These are phyloP conservation scores for Umbellularia californica DNA, from an alignment of 164 flowering plant genomes.

Conservation along the genomic window DNA sequence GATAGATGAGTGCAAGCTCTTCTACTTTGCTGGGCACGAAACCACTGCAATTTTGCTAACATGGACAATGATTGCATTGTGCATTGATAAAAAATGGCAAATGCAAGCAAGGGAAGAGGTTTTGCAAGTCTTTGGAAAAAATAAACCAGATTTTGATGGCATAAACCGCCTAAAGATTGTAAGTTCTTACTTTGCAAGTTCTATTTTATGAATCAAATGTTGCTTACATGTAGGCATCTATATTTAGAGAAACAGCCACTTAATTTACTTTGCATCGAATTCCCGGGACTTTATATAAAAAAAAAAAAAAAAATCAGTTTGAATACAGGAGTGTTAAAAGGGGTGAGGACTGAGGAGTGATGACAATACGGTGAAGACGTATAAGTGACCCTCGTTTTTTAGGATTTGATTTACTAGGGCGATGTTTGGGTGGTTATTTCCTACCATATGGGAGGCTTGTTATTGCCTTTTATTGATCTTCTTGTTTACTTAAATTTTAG, in stretches of 20 bases:
- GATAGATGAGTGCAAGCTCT: slow-evolving; percentile 10
- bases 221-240: neutral
- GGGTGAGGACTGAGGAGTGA: too few species aligned
- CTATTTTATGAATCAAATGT: too few species aligned
- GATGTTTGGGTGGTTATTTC: too few species aligned
- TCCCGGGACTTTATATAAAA: too few species aligned
- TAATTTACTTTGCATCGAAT: neutral
- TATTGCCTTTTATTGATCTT: neutral
- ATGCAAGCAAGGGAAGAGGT: slow-evolving; percentile 13
- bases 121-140: slow-evolving; percentile 5
- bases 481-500: too few species aligned
- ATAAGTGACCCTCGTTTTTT: neutral
- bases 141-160: slow-evolving; percentile 7
- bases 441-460: too few species aligned
- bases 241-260: too few species aligned
- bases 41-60: slow-evolving; percentile 3
- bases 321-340: too few species aligned
- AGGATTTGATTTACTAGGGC: neutral
- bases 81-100: slow-evolving; percentile 11
- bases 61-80: slow-evolving; percentile 6
- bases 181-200: neutral
- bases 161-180: slow-evolving; percentile 8
- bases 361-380: too few species aligned
- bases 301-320: too few species aligned
- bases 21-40: slow-evolving; percentile 17